A percentile compares a stretch with the other conserved stretches of the same genome.
phyloP scores from a whole-genome alignment of 805 yeast species.

The Wickerhamiella alocasiicola region DNA sequence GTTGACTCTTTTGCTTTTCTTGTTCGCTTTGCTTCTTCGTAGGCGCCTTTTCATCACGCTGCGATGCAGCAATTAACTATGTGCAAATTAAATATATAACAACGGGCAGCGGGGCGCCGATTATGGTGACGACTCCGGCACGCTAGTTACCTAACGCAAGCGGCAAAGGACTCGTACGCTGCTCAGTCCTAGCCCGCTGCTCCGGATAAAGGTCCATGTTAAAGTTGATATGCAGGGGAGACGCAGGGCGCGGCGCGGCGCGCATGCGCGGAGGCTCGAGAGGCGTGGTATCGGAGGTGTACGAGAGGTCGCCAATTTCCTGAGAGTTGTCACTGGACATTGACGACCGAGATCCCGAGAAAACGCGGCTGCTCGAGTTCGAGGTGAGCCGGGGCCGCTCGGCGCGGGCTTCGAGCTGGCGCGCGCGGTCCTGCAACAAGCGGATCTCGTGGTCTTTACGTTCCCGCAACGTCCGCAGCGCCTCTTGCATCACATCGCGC shows the following conservation, averaged over 20 bases:
- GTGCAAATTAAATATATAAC: background rate
- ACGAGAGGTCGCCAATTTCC: background rate
- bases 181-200: slow-evolving; percentile 3
- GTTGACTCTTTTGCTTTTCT: too few relatives aligned
- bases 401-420: slow-evolving; percentile 22
- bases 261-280: slow-evolving; percentile 14
- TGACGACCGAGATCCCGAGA: background rate
- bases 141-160: slow-evolving; percentile 10
- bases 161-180: slow-evolving; percentile 13
- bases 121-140: too few relatives aligned
- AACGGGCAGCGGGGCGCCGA: too few relatives aligned
- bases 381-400: slow-evolving; percentile 14
- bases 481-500: slow-evolving; percentile 30
- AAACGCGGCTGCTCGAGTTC: background rate
- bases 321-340: slow-evolving; percentile 2
- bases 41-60: too few relatives aligned
- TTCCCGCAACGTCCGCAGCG: slow-evolving; percentile 30
- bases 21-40: too few relatives aligned
- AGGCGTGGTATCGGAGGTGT: slow-evolving; percentile 7
- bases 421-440: slow-evolving; percentile 23
- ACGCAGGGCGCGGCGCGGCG: slow-evolving; percentile 10
- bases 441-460: slow-evolving; percentile 29
- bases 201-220: slow-evolving; percentile 9
- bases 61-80: too few relatives aligned
- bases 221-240: slow-evolving; percentile 14